Base-by-base conservation (phyloP, 257 asterid species). In the Orobanche coerulescens region DNA sequence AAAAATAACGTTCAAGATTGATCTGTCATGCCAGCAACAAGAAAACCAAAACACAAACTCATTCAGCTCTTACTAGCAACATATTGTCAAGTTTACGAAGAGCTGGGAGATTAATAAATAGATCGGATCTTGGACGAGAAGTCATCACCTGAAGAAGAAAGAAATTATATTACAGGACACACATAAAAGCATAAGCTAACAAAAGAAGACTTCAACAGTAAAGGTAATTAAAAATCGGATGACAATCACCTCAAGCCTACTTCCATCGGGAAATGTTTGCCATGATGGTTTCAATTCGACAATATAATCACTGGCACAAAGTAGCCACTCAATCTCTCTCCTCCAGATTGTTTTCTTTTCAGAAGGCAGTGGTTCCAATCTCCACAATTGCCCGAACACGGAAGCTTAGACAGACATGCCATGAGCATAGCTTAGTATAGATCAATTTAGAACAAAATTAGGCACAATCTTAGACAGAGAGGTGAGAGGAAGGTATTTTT, bases 361-460 rank as follows among this genome's bases (percentile, higher is more conserved):
- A 5, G 20, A 20, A 6, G 78, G 58, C 56, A 88, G 64, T 62
- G 96, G 96, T 69, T 88, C 96, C 65, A 88, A 68, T 68, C 96
- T 83, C 93, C 96, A 88, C 52, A 88, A 71, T 82, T 88, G 93
- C 69, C 95, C 96, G 50, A 88, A 88, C 64, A 85, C 81, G 33
- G 93, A 81, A 40, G 95, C 96, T 88, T 63, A 53, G 16, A 25
- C 6, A 19, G 58, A 23, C 55, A 8, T 4, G 8, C 0, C 24
- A 22, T 16, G 47, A 83, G 62, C n/a, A 95, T 77, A 69, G 94
- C 96, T 88, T 34, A 42, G 12, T 57, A 49, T 26, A 71, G 1
- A 13, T 22, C 24, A 25, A 20, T 23, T 4, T 11, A 20, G 15
- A 19, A 56, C n/a, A 60, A 51, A 40, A 30, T 4, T 2, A 40